Conservation (phyloP, 169 alveolate species). For the Plasmodium berghei region DNA sequence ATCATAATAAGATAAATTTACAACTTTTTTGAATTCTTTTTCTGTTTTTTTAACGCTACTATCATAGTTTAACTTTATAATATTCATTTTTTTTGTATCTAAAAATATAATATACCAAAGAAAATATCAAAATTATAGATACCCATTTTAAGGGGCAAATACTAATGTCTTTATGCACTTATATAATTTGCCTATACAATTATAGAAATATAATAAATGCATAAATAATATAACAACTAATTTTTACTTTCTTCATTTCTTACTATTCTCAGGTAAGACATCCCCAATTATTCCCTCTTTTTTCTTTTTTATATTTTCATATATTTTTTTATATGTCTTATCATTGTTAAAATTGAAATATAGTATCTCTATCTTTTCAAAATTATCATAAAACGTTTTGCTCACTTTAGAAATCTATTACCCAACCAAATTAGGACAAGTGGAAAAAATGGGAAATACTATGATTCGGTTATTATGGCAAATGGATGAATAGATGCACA, state of each 20-base stretch:
- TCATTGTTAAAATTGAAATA: slow-evolving; percentile 58
- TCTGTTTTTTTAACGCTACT: slow-evolving; percentile 4
- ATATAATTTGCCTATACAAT: too few species aligned
- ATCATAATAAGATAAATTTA: slow-evolving; percentile 54
- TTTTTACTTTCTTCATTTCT: too few species aligned
- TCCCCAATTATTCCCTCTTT: slow-evolving; percentile 25
- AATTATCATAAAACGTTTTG: slow-evolving; percentile 32
- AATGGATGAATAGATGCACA: too few species aligned
- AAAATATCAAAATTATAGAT: too few species aligned
- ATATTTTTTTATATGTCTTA: slow-evolving; percentile 67
- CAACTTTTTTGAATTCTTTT: slow-evolving; percentile 29
- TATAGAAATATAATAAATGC: too few species aligned
- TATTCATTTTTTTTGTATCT: slow-evolving; percentile 45
- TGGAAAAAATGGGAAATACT: background rate
- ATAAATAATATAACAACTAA: too few species aligned
- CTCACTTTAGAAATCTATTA: slow-evolving; percentile 43
- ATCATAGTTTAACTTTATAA: slow-evolving; percentile 34
- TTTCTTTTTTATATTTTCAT: slow-evolving; percentile 51
- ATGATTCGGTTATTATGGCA: background rate
- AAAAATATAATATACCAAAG: too few species aligned
- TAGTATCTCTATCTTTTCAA: slow-evolving; percentile 57
- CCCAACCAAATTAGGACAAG: background rate
- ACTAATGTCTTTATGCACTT: background rate
- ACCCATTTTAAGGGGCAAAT: background rate
- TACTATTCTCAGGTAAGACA: slow-evolving; percentile 32